Evolutionary conservation across 176 grass and related monocot species (phyloP), one percentile per base, ranked within the genome.

Genomic region (Rhynchospora pubera): DNA sequence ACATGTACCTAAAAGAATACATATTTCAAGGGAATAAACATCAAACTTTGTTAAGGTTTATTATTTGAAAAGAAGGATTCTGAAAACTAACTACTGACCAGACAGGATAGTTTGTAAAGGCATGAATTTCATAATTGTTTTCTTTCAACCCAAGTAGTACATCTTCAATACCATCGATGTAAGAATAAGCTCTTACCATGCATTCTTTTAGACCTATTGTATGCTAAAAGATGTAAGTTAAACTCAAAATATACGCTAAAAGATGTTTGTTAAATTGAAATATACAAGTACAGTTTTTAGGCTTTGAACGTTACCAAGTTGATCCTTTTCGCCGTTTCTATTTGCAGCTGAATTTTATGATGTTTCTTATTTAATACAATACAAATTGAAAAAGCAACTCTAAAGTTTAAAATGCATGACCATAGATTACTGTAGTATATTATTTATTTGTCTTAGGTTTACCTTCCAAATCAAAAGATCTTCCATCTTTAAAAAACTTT

Each of bases 71-170:
- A 45, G 47, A 30, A 3, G 14, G 48, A 16, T 28, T 76, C 13
- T 55, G 47, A 46, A 76, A 60, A 91, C 90, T 83, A 65, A 97
- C 95, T 92, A 97, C 95, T 85, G 60, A 97, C 95, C 95, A 97
- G 72, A 91, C 85, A 68, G 95, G 95, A 91, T 97, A 97, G 74
- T 97, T 97, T 53, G 95, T 97, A 83, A 97, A 97, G 72, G 95
- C 95, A 91, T 97, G 95, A 53, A 97, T 70, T 84, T 97, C 92
- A 75, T 97, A 97, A 73, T 94, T 89, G 81, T 92, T 92, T 82
- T 87, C 57, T 85, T 97, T 94, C 76, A 97, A 93, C 87, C 62
- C 77, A 59, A 69, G 75, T 65, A 97, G 86, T 86, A 97, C 83
- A 19, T 85, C 83, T 87, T 97, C 90, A 60, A 97, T 83, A 22